Evolutionary conservation across 176 grass and related monocot genomes (phyloP).

Genomic region (Aegilops sharonensis): DNA sequence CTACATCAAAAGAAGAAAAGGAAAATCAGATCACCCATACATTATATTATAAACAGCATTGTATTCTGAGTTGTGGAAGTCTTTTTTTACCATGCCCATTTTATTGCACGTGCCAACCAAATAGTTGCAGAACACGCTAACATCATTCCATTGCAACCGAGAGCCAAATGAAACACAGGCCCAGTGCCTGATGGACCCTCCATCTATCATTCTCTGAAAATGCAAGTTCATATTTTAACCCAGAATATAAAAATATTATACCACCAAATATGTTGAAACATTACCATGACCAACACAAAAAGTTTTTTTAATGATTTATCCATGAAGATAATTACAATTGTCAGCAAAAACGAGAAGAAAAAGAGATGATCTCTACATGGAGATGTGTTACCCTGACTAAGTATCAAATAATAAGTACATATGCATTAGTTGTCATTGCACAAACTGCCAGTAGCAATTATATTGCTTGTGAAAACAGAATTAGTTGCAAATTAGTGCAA

Average conservation of each 20-base stretch:
- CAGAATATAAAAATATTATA: neutral
- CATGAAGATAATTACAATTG: neutral
- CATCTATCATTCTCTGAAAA: constrained; percentile 46
- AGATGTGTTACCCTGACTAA: neutral
- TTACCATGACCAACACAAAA: neutral
- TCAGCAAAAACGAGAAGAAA: neutral
- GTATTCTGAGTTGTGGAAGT: neutral
- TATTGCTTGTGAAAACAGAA: neutral
- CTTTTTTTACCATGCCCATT: constrained; percentile 53
- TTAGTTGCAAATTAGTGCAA: neutral
- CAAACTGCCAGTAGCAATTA: neutral
- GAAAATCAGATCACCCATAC: neutral
- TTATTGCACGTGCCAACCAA: constrained; percentile 37
- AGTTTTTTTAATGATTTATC: neutral
- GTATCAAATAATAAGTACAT: neutral
- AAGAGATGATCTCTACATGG: neutral
- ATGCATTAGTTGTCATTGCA: neutral
- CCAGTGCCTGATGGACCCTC: constrained; percentile 44
- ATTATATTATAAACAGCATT: neutral
- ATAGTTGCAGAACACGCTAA: constrained; percentile 37
- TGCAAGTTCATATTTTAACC: neutral
- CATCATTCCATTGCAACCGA: constrained; percentile 28
- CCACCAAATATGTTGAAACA: neutral
- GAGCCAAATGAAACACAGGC: constrained; percentile 52
- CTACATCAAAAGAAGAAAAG: constrained; percentile 7